A percentile compares a stretch with the other conserved stretches of the same genome.
Conservation (phyloP, 495 filamentous ascomycete species). For the Podospora conica region DNA sequence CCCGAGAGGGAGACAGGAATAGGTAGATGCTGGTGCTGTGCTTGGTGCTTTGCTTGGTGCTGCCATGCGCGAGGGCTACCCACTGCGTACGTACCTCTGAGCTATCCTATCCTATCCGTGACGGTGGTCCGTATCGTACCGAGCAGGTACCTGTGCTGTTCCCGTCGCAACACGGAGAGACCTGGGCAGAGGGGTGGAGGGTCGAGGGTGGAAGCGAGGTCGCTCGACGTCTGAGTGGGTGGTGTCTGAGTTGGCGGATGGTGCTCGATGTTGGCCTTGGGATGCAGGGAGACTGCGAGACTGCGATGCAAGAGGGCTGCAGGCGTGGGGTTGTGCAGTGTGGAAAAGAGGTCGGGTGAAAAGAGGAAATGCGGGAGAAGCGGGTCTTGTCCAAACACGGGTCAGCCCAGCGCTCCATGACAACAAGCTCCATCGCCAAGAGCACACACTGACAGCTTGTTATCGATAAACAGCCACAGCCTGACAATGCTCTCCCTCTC, state of each 20-base stretch:
- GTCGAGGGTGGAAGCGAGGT: not conserved
- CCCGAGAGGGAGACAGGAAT: not conserved
- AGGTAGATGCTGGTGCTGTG: too few relatives aligned
- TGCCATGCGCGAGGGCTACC: slow-evolving; percentile 1
- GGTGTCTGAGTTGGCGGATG: slow-evolving; percentile 29
- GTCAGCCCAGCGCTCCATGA: slow-evolving; percentile 15
- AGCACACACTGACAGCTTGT: not conserved
- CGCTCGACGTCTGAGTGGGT: slow-evolving; percentile 6
- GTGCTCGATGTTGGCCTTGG: slow-evolving; percentile 16
- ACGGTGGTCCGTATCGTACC: not conserved
- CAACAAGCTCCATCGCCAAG: slow-evolving; percentile 29
- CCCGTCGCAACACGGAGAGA: slow-evolving; percentile 4
- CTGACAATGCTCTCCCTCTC: not conserved
- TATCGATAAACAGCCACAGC: slow-evolving; percentile 10
- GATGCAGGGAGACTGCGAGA: slow-evolving; percentile 34
- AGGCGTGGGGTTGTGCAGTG: slow-evolving; percentile 32
- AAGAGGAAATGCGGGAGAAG: slow-evolving; percentile 28
- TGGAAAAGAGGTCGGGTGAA: slow-evolving; percentile 24
- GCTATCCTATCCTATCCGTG: slow-evolving; percentile 6
- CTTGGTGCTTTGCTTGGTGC: not conserved
- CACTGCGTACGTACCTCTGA: slow-evolving; percentile 12
- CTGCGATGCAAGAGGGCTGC: slow-evolving; percentile 32
- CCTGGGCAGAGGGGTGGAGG: not conserved
- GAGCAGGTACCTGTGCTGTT: not conserved
- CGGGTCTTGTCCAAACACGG: slow-evolving; percentile 21